Percentiles rank a stretch among this genome's conserved stretches.
phyloP scores from a whole-genome alignment of 2,329 filamentous ascomycete species.

The Acrocalymma vagum region DNA sequence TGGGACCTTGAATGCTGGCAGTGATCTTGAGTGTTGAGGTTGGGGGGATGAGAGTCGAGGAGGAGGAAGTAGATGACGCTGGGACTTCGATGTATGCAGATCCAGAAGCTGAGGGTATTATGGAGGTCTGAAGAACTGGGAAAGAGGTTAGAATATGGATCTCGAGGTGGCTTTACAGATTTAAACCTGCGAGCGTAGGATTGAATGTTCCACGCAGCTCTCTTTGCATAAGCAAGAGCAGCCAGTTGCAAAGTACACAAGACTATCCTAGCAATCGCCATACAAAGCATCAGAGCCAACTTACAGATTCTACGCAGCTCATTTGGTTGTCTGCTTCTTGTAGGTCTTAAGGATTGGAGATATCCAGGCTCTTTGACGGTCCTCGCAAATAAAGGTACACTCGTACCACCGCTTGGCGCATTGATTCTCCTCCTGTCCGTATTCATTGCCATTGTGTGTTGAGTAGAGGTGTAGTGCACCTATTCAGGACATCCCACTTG shows the following conservation, averaged over 20 bases:
- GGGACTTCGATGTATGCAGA: constrained; percentile 82
- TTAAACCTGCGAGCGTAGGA: background rate
- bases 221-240: too few relatives aligned
- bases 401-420: constrained; percentile 80
- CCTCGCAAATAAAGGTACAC: constrained; percentile 73
- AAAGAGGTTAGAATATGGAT: constrained; percentile 27
- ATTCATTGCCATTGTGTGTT: constrained; percentile 32
- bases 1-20: constrained; percentile 92
- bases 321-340: constrained; percentile 69
- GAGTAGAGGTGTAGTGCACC: constrained; percentile 8
- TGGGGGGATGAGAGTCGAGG: constrained; percentile 59
- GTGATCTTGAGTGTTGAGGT: constrained; percentile 84
- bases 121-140: constrained; percentile 85
- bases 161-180: too few relatives aligned
- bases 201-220: too few relatives aligned
- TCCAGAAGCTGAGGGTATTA: constrained; percentile 92
- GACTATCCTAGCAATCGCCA: background rate
- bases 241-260: constrained; percentile 5
- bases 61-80: constrained; percentile 52
- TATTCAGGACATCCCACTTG: too few relatives aligned
- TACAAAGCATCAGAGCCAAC: too few relatives aligned
- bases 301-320: constrained; percentile 87
- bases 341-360: constrained; percentile 56
- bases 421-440: constrained; percentile 87
- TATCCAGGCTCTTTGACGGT: constrained; percentile 58